Base-by-base conservation (phyloP, 768 basidiomycete species). In the Melanogaster broomeanus region DNA sequence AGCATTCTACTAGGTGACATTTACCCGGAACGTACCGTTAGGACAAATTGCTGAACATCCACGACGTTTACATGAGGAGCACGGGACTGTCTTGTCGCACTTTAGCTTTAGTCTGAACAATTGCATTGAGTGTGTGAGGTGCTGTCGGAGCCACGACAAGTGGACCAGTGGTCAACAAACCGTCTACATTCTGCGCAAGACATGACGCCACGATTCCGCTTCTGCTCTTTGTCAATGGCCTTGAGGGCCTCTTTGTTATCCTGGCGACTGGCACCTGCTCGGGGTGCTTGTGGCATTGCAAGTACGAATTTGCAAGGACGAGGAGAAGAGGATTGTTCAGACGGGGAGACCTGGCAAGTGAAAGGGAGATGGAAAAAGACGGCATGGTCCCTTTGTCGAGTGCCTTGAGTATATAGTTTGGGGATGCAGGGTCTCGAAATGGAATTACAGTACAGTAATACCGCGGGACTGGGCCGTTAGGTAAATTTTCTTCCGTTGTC, bases 11-110 rank as follows among this genome's bases (percentile, higher is more conserved):
- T 47, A n/a, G 15, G 48, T 24, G 18, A 5, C 0, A 25, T 5
- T 15, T 24, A 12, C 16, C n/a, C 7, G 37, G 24, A 15, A 30
- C 7, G 28, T 53, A 65, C 72, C 87, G 59, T 88, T 88, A 3
- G 87, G 87, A 68, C 88, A 90, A 48, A 90, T 90, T 11, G 84
- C 83, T 6, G 84, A 80, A 60, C 88, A 90, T 25, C 88, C 88
- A 58, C 88, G 74, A 37, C 88, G 81, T 62, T 83, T 87, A 65
- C 88, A 85, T 6, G 76, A 79, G 1, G 75, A 71, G 56, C 77
- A 78, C 1, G 75, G 76, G 12, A 77, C 79, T 3, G 79, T 86
- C 68, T 89, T 90, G 69, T 89, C 85, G 66, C 88, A 90, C 66
- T 85, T 87, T 39, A 87, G 64, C 62, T 87, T 87, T 35, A 88